Evolutionary conservation across 2,329 filamentous ascomycete genomes (phyloP).

Genomic region (Trichoderma afroharzianum): DNA sequence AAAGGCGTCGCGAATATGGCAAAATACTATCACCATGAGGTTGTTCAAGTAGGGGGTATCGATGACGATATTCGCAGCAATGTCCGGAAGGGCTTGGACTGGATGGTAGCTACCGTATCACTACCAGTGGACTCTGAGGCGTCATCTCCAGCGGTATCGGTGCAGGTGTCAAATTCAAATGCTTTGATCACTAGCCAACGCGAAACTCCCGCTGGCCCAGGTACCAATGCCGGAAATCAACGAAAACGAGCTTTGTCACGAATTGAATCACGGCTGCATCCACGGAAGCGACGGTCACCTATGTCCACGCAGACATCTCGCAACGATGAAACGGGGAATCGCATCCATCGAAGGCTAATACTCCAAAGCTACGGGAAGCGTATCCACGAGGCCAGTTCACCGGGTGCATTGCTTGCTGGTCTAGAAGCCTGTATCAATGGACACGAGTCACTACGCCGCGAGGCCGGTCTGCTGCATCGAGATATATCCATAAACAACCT

Average conservation of each 20-base stretch:
- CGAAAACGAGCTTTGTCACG: too few species aligned
- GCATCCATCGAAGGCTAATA: neutral
- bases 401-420: neutral
- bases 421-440: neutral
- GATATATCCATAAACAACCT: neutral
- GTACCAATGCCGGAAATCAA: too few species aligned
- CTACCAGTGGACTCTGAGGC: neutral
- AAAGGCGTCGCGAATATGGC: neutral
- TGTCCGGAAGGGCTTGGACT: neutral
- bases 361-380: neutral
- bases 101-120: neutral
- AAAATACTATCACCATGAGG: neutral
- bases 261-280: too few species aligned
- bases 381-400: neutral
- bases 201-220: too few species aligned
- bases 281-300: too few species aligned
- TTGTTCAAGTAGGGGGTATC: neutral
- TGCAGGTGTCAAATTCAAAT: too few species aligned
- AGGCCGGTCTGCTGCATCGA: neutral
- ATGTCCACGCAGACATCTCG: neutral
- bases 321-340: neutral
- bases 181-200: too few species aligned
- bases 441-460: neutral
- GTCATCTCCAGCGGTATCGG: too few species aligned
- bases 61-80: neutral